phyloP scores from a whole-genome alignment of 768 basidiomycete species.

The Harrya chromipes region DNA sequence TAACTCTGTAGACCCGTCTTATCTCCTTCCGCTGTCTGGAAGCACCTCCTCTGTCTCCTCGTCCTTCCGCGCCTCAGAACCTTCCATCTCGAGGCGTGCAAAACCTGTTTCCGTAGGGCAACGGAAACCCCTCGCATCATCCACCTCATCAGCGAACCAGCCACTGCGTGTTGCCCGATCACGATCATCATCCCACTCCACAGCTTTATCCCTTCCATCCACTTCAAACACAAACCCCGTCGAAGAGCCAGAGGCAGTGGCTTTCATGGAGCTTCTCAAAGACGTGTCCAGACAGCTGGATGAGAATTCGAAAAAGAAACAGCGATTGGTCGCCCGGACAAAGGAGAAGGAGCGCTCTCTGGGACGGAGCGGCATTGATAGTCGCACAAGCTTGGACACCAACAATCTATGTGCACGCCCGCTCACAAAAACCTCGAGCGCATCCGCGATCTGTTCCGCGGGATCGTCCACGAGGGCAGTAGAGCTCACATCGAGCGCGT shows the following conservation, averaged over 20 bases:
- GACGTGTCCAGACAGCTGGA: constrained; percentile 23
- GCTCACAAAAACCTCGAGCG: constrained; percentile 18
- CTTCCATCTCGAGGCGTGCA: constrained; percentile 1
- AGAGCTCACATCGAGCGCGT: not conserved
- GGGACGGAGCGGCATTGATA: not conserved
- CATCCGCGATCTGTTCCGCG: constrained; percentile 6
- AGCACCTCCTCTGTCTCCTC: not conserved
- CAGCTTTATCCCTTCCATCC: not conserved
- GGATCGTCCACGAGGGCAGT: not conserved
- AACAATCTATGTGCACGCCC: not conserved
- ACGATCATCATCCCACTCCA: constrained; percentile 22
- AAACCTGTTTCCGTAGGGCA: constrained; percentile 8
- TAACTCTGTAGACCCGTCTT: constrained; percentile 3
- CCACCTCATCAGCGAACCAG: constrained; percentile 17
- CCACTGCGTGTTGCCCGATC: constrained; percentile 6
- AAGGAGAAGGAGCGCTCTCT: constrained; percentile 9
- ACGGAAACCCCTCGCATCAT: constrained; percentile 20
- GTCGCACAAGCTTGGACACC: not conserved
- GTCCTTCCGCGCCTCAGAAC: constrained; percentile 9
- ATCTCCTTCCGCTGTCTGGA: not conserved
- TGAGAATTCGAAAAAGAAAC: constrained; percentile 26
- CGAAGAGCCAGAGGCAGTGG: constrained; percentile 21
- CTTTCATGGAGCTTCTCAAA: constrained; percentile 25
- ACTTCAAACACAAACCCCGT: not conserved
- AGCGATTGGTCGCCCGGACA: constrained; percentile 12